These are phyloP conservation scores for Rhytidiadelphus loreus DNA, from an alignment of 225 moss, liverwort and hornwort genomes.

Conservation along the genomic window DNA sequence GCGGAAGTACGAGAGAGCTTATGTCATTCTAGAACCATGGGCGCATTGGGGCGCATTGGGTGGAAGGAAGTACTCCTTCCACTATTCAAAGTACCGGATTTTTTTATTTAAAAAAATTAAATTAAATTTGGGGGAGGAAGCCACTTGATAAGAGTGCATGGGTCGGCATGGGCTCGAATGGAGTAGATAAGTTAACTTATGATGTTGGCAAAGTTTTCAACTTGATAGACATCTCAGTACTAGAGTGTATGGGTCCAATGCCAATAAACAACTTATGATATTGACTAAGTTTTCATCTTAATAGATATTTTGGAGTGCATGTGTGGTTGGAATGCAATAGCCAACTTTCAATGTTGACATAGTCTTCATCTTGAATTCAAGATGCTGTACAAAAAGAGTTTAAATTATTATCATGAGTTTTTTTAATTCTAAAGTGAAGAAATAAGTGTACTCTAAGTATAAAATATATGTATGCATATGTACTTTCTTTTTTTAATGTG, in stretches of 20 bases:
- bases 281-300: background rate
- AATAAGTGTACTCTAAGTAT: background rate
- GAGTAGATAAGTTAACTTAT: background rate
- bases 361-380: background rate
- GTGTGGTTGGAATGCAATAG: background rate
- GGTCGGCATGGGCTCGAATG: fast-evolving
- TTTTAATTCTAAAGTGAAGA: background rate
- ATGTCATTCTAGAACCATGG: background rate
- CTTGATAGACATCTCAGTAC: background rate
- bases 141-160: too few species aligned
- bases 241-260: background rate
- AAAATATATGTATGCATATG: background rate
- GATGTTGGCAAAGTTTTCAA: background rate
- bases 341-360: background rate
- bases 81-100: background rate
- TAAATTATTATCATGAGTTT: too few species aligned
- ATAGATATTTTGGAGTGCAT: too few species aligned
- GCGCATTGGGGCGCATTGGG: too few species aligned
- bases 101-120: too few species aligned
- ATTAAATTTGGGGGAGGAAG: too few species aligned
- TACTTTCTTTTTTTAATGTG: too few species aligned
- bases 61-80: background rate
- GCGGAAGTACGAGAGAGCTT: too few species aligned
- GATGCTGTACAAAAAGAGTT: background rate
- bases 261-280: background rate